Evolutionary conservation across 805 yeast species (phyloP).

Genomic region (Metschnikowia colocasiae): DNA sequence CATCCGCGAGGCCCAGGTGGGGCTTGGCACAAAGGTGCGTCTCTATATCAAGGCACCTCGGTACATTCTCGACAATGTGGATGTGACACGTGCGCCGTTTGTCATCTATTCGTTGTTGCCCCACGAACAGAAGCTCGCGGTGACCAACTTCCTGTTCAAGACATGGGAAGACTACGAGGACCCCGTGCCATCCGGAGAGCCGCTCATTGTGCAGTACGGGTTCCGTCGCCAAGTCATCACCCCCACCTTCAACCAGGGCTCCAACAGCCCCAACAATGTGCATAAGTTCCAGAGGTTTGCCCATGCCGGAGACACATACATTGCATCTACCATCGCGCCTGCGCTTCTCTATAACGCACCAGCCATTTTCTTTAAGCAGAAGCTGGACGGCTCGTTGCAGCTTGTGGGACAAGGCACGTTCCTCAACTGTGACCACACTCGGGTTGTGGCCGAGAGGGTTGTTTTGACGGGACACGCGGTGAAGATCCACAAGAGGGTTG

Average conservation of each 20-base stretch:
- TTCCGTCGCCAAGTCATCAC: slow-evolving; percentile 79
- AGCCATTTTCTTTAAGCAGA: slow-evolving; percentile 66
- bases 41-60: slow-evolving; percentile 59
- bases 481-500: slow-evolving; percentile 88
- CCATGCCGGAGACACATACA: slow-evolving; percentile 63
- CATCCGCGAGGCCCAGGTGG: slow-evolving; percentile 37
- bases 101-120: slow-evolving; percentile 70
- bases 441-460: slow-evolving; percentile 83
- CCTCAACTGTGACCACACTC: slow-evolving; percentile 76
- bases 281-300: slow-evolving; percentile 81
- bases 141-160: slow-evolving; percentile 74
- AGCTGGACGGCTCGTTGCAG: slow-evolving; percentile 47
- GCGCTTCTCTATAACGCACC: slow-evolving; percentile 81
- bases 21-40: slow-evolving; percentile 59
- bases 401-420: slow-evolving; percentile 89
- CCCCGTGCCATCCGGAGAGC: slow-evolving; percentile 81
- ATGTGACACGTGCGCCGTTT: slow-evolving; percentile 48
- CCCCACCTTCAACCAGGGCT: slow-evolving; percentile 79
- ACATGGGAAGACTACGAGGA: slow-evolving; percentile 88
- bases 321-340: slow-evolving; percentile 89
- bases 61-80: slow-evolving; percentile 39
- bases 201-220: slow-evolving; percentile 86
- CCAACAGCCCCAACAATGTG: slow-evolving; percentile 77
- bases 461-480: slow-evolving; percentile 92
- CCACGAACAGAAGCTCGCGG: slow-evolving; percentile 84